phyloP scores from a whole-genome alignment of 2,329 filamentous ascomycete species.

The Eurotiales sp. region DNA sequence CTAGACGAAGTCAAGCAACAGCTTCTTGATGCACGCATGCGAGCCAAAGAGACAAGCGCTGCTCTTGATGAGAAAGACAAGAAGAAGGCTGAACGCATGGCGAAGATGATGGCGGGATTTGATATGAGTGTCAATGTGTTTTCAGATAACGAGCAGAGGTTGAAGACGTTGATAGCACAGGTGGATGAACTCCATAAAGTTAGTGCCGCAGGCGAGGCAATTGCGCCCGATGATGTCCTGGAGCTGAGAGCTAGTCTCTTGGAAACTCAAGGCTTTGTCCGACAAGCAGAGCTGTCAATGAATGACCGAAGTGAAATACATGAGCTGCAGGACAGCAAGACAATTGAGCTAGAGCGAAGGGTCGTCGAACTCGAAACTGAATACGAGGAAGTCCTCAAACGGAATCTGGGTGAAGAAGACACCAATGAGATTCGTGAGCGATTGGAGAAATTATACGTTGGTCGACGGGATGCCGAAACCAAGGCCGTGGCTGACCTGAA shows the following conservation, averaged over 20 bases:
- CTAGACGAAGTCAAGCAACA: slow-evolving; percentile 95
- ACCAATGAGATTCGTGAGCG: slow-evolving; percentile 78
- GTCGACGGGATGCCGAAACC: slow-evolving; percentile 68
- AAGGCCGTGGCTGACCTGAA: slow-evolving; percentile 74
- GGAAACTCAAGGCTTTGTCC: slow-evolving; percentile 86
- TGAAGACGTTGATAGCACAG: slow-evolving; percentile 78
- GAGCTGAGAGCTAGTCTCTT: slow-evolving; percentile 73
- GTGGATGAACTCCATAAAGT: slow-evolving; percentile 75
- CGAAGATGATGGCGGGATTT: slow-evolving; percentile 99
- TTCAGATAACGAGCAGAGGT: slow-evolving; percentile 83
- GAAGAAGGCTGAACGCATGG: slow-evolving; percentile 99
- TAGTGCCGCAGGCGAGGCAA: slow-evolving; percentile 70
- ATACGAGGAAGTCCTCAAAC: slow-evolving; percentile 77
- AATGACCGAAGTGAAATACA: slow-evolving; percentile 65
- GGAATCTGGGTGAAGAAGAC: slow-evolving; percentile 73
- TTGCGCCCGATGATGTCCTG: slow-evolving; percentile 76
- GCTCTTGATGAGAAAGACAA: slow-evolving; percentile 95
- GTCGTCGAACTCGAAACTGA: slow-evolving; percentile 72
- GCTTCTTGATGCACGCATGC: slow-evolving; percentile 93
- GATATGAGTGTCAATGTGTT: slow-evolving; percentile 90
- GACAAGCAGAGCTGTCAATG: slow-evolving; percentile 84
- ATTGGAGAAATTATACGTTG: slow-evolving; percentile 71
- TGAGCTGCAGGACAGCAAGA: slow-evolving; percentile 60
- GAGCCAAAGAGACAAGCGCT: slow-evolving; percentile 85
- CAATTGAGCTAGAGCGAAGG: slow-evolving; percentile 72